Conservation (phyloP, 441 rosid species). For the Manihot esculenta region DNA sequence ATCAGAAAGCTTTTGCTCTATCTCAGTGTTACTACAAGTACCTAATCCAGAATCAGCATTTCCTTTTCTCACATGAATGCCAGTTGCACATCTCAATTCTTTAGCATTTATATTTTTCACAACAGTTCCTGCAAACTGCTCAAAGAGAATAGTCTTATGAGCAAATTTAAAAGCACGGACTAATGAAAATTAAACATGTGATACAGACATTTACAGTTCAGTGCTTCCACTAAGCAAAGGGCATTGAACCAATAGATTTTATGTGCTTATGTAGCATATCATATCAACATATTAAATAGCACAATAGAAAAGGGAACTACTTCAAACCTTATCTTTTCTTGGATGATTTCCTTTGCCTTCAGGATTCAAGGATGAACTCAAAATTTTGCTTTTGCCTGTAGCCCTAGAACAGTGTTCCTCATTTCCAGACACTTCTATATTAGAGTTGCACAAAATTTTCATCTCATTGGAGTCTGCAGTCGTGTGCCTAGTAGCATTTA, state of each 20-base stretch:
- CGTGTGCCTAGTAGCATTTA: slow-evolving; percentile 14
- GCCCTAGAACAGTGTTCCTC: slow-evolving; percentile 24
- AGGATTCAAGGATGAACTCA: slow-evolving; percentile 19
- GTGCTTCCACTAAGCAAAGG: background rate
- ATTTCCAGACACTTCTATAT: slow-evolving; percentile 19
- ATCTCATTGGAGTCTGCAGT: slow-evolving; percentile 12
- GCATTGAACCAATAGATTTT: background rate
- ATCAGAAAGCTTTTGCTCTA: slow-evolving; percentile 31
- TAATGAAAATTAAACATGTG: slow-evolving; percentile 1
- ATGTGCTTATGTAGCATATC: background rate
- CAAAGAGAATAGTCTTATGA: slow-evolving; percentile 24
- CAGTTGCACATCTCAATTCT: slow-evolving; percentile 25
- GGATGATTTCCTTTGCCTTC: slow-evolving; percentile 21
- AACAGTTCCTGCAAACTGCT: slow-evolving; percentile 35
- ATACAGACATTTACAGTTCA: slow-evolving; percentile 4
- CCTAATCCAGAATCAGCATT: slow-evolving; percentile 23
- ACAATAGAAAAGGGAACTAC: slow-evolving; percentile 3
- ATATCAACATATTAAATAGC: background rate
- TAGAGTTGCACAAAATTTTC: slow-evolving; percentile 17
- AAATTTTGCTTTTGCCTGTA: slow-evolving; percentile 25
- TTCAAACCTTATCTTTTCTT: slow-evolving; percentile 23
- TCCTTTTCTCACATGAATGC: slow-evolving; percentile 20
- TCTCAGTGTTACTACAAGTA: slow-evolving; percentile 27
- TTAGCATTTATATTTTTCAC: slow-evolving; percentile 17
- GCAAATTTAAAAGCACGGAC: slow-evolving; percentile 12